Base-by-base conservation (phyloP, 2,329 filamentous ascomycete genomes). In the Clathrospora elynae region DNA sequence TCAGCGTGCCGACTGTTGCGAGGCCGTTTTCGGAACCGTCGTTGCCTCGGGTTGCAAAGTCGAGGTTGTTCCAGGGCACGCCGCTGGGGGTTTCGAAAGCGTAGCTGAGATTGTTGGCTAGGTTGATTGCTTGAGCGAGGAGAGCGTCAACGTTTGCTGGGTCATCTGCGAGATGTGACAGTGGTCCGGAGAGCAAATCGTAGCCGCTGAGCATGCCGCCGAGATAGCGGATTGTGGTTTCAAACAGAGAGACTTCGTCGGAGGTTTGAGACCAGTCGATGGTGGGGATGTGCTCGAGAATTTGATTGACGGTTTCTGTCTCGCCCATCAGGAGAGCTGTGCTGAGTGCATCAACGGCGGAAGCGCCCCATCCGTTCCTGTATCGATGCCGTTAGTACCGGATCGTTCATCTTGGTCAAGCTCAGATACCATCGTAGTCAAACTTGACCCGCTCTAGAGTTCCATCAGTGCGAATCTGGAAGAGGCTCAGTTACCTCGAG, bases 191-290 rank as follows among this genome's bases (percentile, higher is more conserved):
- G 32, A 95, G 73, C 34, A 96, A 77, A 63, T 89, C 86, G 57
- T 88, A 86, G 3, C 77, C 88, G 2, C 90, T 87, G 6, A 96
- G 64, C 58, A 96, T 77, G 11, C 90, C 90, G 7, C 82, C 90
- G 1, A 96, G 73, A 60, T 95, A 95, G 18, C 90, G 84, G 61
- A 96, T 95, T 0, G 88, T 96, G 0, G 89, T 95, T 71, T 96
- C 90, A 60, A 96, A 96, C 6, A 96, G 71, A 24, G 86, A 92
- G 34, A 95, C 83, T 7, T 75, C 70, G 1, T 49, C 51, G 0
- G 46, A 8, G 2, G 85, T 87, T 8, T 76, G 73, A 28, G 78
- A 78, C 62, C 88, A 95, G 68, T 95, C 76, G 59, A 95, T 85
- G 0, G 71, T 80, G 0, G 82, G 78, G 31, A 95, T 80, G 62